A percentile compares a stretch with the other conserved stretches of the same genome.
phyloP scores from a whole-genome alignment of 2,329 filamentous ascomycete species.

The Trichoderma hamatum region DNA sequence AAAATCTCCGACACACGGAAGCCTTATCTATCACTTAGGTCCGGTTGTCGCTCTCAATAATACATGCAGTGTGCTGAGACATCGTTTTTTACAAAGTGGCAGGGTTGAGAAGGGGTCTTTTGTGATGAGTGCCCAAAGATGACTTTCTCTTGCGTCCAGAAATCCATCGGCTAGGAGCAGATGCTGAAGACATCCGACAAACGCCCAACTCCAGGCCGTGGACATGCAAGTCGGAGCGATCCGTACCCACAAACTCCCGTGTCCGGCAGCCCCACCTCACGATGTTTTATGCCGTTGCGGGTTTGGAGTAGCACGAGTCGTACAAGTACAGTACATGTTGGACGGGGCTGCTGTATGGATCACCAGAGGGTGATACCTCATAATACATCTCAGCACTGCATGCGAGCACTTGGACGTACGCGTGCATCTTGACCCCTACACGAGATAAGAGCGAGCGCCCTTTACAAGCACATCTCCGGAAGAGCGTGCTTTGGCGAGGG shows the following conservation, averaged over 20 bases:
- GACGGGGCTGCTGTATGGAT: neutral
- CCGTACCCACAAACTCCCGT: constrained; percentile 27
- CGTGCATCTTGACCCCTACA: neutral
- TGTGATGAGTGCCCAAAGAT: constrained; percentile 12
- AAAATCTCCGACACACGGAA: constrained; percentile 23
- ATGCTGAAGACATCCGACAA: constrained; percentile 24
- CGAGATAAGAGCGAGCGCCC: constrained; percentile 2
- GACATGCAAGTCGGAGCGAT: constrained; percentile 28
- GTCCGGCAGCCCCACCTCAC: constrained; percentile 26
- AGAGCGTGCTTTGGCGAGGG: constrained; percentile 18
- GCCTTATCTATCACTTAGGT: constrained; percentile 8
- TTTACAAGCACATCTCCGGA: neutral
- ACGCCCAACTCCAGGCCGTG: constrained; percentile 6
- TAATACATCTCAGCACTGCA: neutral
- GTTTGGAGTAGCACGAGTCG: neutral
- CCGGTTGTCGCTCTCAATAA: constrained; percentile 18
- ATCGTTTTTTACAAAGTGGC: neutral
- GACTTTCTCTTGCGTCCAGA: neutral
- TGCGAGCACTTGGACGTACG: constrained; percentile 2
- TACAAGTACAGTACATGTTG: neutral
- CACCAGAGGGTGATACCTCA: neutral
- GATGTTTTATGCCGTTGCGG: constrained; percentile 15
- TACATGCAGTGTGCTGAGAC: constrained; percentile 1
- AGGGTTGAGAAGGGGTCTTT: neutral
- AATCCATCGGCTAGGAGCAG: constrained; percentile 7